These are phyloP conservation scores for Aspergillus sclerotioniger DNA, from an alignment of 495 filamentous ascomycete genomes.

Conservation along the genomic window DNA sequence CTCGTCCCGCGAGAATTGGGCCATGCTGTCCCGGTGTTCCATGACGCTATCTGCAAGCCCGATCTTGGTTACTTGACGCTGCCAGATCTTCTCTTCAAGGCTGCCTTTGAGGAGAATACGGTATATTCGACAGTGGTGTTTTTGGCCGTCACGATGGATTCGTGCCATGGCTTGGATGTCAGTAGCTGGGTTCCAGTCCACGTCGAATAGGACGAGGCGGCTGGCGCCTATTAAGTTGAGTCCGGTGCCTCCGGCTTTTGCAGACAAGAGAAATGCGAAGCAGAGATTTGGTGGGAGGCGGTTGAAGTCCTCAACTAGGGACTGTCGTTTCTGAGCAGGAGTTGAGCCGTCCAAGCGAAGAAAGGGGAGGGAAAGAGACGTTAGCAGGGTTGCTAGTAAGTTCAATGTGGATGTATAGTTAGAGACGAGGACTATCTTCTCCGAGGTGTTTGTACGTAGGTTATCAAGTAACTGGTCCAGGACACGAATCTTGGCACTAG, in stretches of 20 bases:
- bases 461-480: conserved; percentile 66
- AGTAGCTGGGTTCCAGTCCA: conserved; percentile 82
- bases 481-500: conserved; percentile 70
- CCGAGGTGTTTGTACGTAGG: conserved; percentile 57
- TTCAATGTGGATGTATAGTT: conserved; percentile 80
- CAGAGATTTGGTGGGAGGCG: conserved; percentile 48
- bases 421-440: conserved; percentile 79
- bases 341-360: conserved; percentile 74
- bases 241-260: conserved; percentile 72
- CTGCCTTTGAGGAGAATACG: conserved; percentile 69
- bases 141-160: conserved; percentile 78
- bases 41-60: conserved; percentile 68
- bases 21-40: conserved; percentile 57
- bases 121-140: conserved; percentile 68
- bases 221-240: conserved; percentile 79
- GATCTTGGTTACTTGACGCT: conserved; percentile 75
- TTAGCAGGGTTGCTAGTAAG: conserved; percentile 63
- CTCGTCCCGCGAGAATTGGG: conserved; percentile 66
- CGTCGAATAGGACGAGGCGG: conserved; percentile 73
- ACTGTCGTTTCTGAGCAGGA: conserved; percentile 65
- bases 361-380: conserved; percentile 61
- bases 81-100: conserved; percentile 82
- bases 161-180: conserved; percentile 85
- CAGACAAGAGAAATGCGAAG: conserved; percentile 79
- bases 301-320: conserved; percentile 77